Base-by-base conservation (phyloP, 768 basidiomycete species). In the Termitomyces eurrhizus region DNA sequence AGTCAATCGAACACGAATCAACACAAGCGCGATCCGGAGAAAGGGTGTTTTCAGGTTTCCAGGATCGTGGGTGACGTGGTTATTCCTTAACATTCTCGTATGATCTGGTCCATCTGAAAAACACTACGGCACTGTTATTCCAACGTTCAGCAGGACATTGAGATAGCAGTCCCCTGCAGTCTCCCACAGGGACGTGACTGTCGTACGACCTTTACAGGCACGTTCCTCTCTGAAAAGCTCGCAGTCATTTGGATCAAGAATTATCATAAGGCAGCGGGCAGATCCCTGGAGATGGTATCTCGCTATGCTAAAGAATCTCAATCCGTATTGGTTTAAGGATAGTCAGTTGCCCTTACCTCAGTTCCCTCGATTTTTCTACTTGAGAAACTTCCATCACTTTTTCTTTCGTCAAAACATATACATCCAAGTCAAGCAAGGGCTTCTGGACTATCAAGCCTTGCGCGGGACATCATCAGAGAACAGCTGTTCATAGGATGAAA, bases 211-310 rank as follows among this genome's bases (percentile, higher is more conserved):
- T 48, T 69, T 92, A 57, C 72, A 81, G 63, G 79, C 81, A 65
- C 77, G 78, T 26, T 67, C 74, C 39, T 75, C 81, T 2, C 76
- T 77, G 88, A 89, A 89, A 72, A 71, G 88, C 72, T 36, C 29
- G n/a, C 41, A 8, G 29, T 24, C 37, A 13, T 49, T 39, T 18
- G 18, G 3, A 36, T 33, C 44, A 2, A 48, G 21, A 12, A 24
- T 29, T 18, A 32, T 14, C 13, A 29, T 35, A 41, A 70, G 68
- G 33, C 64, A 67, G 4, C 56, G 62, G 16, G 26, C 35, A 5
- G 82, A 87, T 63, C 83, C 89, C 69, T 86, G 85, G 85, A 88
- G 85, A 71, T 91, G 89, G 90, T 83, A 86, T 62, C 83, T 62
- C 83, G 83, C 60, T 88, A 85, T 67, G 86, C 88, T 11, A 75